Percentiles rank a stretch among this genome's conserved stretches.
Evolutionary conservation across 257 asterid species (phyloP).

Genomic region (Nicotiana tomentosiformis): DNA sequence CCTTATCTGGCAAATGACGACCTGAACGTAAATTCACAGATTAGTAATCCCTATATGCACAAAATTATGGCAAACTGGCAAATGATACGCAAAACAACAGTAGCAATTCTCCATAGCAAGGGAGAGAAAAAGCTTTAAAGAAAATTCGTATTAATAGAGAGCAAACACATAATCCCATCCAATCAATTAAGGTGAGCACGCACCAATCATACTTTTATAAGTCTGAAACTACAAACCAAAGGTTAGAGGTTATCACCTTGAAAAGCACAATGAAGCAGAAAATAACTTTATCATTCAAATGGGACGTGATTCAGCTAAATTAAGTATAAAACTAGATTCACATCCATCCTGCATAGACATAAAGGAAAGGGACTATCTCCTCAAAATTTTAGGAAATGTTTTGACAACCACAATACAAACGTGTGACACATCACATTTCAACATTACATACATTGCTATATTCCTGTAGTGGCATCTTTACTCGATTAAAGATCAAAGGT

Average conservation of each 20-base stretch:
- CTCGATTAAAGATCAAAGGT: background rate
- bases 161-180: background rate
- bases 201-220: background rate
- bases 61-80: background rate
- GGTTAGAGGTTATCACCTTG: background rate
- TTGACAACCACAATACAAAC: background rate
- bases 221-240: background rate
- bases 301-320: background rate
- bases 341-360: background rate
- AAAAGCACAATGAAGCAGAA: background rate
- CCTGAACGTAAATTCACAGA: constrained; percentile 20
- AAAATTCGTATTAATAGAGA: background rate
- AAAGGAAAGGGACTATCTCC: too few relatives aligned
- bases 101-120: background rate
- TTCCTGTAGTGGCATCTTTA: background rate
- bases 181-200: background rate
- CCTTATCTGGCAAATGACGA: constrained; percentile 71
- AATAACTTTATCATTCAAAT: background rate
- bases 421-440: background rate
- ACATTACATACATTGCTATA: background rate
- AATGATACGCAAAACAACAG: background rate
- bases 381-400: background rate
- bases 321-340: background rate
- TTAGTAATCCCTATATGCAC: background rate
- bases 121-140: background rate